Percentiles rank a stretch among this genome's conserved stretches.
Evolutionary conservation across 805 yeast species (phyloP).

Genomic region (Saccharomycopsis sp.): DNA sequence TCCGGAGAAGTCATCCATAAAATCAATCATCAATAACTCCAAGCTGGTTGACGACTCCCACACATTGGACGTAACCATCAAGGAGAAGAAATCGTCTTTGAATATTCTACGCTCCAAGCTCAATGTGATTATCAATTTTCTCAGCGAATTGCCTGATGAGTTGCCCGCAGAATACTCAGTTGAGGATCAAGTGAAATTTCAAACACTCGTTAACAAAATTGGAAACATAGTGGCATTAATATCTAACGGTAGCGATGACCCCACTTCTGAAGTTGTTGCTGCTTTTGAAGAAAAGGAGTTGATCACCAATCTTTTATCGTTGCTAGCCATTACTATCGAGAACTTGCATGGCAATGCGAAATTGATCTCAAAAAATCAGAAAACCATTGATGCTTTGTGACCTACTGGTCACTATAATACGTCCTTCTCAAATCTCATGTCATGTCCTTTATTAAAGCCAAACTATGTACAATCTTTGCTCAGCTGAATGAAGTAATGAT

Average conservation of each 20-base stretch:
- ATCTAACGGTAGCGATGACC: neutral
- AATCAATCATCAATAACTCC: constrained; percentile 1
- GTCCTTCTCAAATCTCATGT: too few relatives aligned
- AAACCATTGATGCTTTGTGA: too few relatives aligned
- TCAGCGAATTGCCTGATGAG: too few relatives aligned
- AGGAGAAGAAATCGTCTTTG: constrained; percentile 1
- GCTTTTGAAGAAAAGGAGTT: constrained; percentile 2
- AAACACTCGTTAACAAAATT: constrained; percentile 1
- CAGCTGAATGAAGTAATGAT: too few relatives aligned
- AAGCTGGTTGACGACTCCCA: neutral
- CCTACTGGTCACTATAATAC: too few relatives aligned
- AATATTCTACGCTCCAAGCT: neutral
- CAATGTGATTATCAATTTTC: constrained; percentile 1
- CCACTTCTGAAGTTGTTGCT: neutral
- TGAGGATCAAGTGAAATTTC: too few relatives aligned
- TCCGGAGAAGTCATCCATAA: constrained; percentile 8
- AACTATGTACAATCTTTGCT: too few relatives aligned
- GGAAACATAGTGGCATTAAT: neutral
- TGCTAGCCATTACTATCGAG: neutral
- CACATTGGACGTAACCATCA: neutral
- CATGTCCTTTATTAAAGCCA: too few relatives aligned
- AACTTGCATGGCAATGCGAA: neutral
- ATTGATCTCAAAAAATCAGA: neutral
- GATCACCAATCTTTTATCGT: neutral
- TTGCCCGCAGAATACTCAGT: too few relatives aligned